phyloP scores from a whole-genome alignment of 495 filamentous ascomycete genomes.

The Symbiotaphrina buchneri region DNA sequence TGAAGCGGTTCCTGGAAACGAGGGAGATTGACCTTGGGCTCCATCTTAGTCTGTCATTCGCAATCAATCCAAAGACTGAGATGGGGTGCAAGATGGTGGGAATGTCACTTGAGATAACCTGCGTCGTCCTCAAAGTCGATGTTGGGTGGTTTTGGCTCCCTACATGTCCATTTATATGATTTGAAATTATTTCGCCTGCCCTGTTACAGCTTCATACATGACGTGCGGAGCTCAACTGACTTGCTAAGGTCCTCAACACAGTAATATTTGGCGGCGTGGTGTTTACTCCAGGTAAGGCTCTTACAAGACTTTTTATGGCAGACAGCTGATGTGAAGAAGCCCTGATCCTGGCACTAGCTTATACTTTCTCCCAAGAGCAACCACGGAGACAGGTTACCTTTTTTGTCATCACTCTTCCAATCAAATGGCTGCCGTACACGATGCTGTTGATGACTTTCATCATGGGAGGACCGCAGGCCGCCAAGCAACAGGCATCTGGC shows the following conservation, averaged over 20 bases:
- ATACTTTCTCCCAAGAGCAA: conserved; percentile 67
- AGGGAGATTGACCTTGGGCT: conserved; percentile 88
- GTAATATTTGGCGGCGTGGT: conserved; percentile 22
- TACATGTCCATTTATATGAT: conserved; percentile 39
- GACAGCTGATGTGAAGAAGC: conserved; percentile 21
- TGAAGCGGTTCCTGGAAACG: conserved; percentile 94
- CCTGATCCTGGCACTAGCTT: conserved; percentile 54
- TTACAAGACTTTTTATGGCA: conserved; percentile 3
- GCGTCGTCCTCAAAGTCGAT: conserved; percentile 35
- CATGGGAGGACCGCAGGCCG: conserved; percentile 19
- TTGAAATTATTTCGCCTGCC: conserved; percentile 2
- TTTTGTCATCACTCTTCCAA: conserved; percentile 55
- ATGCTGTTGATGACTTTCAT: conserved; percentile 51
- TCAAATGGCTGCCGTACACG: conserved; percentile 51
- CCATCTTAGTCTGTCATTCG: conserved; percentile 53
- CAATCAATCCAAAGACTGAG: conserved; percentile 45
- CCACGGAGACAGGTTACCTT: conserved; percentile 44
- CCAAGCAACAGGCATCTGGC: conserved; percentile 36
- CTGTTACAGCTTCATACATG: not conserved
- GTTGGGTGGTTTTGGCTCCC: conserved; percentile 65
- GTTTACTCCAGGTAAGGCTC: conserved; percentile 29
- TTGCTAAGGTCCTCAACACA: conserved; percentile 23
- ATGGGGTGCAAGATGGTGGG: conserved; percentile 78
- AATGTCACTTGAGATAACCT: conserved; percentile 63
- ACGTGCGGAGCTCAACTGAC: conserved; percentile 12